Conservation (phyloP, 345 rosid genomes). For the Clausena lansium region DNA sequence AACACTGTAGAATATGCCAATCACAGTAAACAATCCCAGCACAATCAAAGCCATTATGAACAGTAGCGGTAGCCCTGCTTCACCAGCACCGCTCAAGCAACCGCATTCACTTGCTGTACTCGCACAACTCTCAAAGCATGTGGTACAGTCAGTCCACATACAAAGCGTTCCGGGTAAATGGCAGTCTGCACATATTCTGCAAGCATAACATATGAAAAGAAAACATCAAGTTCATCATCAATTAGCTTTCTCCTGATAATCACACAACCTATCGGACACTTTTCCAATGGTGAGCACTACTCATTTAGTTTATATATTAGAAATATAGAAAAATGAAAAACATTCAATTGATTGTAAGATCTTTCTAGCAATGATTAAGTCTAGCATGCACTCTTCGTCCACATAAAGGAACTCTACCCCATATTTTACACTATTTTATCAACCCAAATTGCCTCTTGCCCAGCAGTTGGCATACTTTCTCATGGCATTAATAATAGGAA, state of each 20-base stretch:
- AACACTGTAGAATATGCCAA: constrained; percentile 94
- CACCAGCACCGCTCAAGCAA: constrained; percentile 98
- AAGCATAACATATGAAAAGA: constrained; percentile 8
- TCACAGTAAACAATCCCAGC: constrained; percentile 87
- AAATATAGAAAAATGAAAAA: background rate
- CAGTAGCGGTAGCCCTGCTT: constrained; percentile 89
- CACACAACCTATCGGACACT: background rate
- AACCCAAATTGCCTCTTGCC: background rate
- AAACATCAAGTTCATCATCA: constrained; percentile 2
- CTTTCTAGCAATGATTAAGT: too few relatives aligned
- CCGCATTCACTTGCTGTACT: constrained; percentile 93
- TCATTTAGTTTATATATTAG: background rate
- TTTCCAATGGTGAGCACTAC: background rate
- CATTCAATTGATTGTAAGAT: background rate
- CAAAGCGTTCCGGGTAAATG: constrained; percentile 98
- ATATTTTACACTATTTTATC: background rate
- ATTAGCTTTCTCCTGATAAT: background rate
- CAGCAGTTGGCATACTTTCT: background rate
- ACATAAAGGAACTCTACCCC: background rate
- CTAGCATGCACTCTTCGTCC: background rate
- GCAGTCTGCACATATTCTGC: constrained; percentile 97
- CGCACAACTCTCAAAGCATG: constrained; percentile 96
- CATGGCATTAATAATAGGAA: background rate
- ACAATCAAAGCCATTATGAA: constrained; percentile 81
- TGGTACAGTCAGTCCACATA: constrained; percentile 99